Percentiles rank a stretch among this genome's conserved stretches.
Conservation (phyloP, 139 green algal genomes). For the Closterium sp. region DNA sequence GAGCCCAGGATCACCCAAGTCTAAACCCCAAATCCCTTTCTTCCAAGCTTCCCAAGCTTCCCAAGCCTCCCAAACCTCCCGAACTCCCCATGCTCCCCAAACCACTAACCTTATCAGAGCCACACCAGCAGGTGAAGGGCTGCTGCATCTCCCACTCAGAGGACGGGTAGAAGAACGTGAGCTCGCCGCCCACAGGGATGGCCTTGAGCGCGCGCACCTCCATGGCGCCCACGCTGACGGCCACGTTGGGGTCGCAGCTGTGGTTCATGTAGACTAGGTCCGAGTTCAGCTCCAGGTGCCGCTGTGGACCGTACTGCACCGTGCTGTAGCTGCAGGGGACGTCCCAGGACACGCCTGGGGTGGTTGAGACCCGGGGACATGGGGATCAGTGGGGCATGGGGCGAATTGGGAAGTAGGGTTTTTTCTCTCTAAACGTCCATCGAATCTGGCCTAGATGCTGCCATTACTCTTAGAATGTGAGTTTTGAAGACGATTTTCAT, state of each 20-base stretch:
- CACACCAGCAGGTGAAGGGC: slow-evolving; percentile 35
- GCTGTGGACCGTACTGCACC: slow-evolving; percentile 16
- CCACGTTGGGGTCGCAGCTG: slow-evolving; percentile 13
- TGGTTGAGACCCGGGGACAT: too few species aligned
- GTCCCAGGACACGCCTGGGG: slow-evolving; percentile 12
- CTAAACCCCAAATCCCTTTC: background rate
- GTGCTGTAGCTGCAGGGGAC: slow-evolving; percentile 20
- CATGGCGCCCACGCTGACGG: slow-evolving; percentile 25
- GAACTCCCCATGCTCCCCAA: background rate
- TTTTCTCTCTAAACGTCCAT: too few species aligned
- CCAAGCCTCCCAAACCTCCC: background rate
- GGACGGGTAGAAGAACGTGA: slow-evolving; percentile 31
- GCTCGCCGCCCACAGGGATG: background rate
- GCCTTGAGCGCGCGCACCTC: background rate
- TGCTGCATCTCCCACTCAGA: slow-evolving; percentile 39
- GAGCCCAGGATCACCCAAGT: too few species aligned
- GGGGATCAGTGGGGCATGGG: too few species aligned
- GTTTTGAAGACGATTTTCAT: too few species aligned
- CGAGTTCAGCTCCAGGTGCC: slow-evolving; percentile 27
- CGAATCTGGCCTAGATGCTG: too few species aligned
- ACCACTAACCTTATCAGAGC: background rate
- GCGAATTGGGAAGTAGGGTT: too few species aligned
- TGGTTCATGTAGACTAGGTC: slow-evolving; percentile 37
- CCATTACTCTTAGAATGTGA: too few species aligned
- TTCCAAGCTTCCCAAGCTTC: background rate